A percentile compares a stretch with the other conserved stretches of the same genome.
Evolutionary conservation across 208 protist genomes (phyloP).

Genomic region (Angomonas ambiguus): DNA sequence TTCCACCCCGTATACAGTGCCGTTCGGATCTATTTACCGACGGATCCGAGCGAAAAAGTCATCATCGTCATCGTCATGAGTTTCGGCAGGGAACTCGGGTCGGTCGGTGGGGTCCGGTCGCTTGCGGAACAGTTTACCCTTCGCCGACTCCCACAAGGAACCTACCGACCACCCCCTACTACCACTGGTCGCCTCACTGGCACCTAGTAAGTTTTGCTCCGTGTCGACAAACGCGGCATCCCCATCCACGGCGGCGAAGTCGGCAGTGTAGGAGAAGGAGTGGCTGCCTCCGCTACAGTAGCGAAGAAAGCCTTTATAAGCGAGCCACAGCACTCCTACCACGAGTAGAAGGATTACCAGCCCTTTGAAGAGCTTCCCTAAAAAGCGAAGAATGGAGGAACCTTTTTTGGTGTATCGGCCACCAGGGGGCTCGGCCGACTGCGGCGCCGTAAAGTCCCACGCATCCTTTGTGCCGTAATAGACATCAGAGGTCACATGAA

Average conservation of each 20-base stretch:
- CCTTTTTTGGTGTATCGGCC: neutral
- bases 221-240: neutral
- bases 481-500: constrained; percentile 16
- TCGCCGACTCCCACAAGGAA: neutral
- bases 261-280: neutral
- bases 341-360: neutral
- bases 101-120: neutral
- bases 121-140: neutral
- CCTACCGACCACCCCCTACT: neutral
- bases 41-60: neutral
- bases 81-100: neutral
- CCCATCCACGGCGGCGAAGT: neutral
- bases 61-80: neutral
- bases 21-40: neutral
- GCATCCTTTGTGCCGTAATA: constrained; percentile 40
- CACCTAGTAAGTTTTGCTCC: no score
- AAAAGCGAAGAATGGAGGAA: neutral
- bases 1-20: no score
- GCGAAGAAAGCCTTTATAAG: neutral
- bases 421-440: constrained; percentile 25
- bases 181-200: neutral
- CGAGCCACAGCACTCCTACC: constrained; percentile 7
- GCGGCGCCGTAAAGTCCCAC: constrained; percentile 50
- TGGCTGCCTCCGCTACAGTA: neutral
- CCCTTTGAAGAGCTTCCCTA: neutral